Percentiles rank a stretch among this genome's conserved stretches.
Conservation (phyloP, 1,284 basidiomycete species). For the Agaricales sp. region DNA sequence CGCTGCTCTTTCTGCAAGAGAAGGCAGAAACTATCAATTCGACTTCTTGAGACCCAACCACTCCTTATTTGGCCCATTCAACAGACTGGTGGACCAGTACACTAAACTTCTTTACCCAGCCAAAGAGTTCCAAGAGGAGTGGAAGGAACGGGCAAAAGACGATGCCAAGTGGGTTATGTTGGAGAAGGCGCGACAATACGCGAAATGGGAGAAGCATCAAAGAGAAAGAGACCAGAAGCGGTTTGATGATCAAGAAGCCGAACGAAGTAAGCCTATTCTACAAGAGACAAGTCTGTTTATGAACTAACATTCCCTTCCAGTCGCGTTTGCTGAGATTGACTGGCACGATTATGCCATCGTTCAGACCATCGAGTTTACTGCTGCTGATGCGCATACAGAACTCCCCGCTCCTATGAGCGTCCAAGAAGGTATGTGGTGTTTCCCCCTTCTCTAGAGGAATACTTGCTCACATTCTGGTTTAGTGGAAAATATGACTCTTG, state of each 20-base stretch:
- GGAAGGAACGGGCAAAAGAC: slow-evolving; percentile 54
- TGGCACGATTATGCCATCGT: slow-evolving; percentile 99
- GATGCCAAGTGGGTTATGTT: slow-evolving; percentile 69
- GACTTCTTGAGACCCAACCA: slow-evolving; percentile 95
- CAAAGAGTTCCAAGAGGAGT: slow-evolving; percentile 59
- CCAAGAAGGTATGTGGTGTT: slow-evolving; percentile 49
- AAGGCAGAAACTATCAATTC: slow-evolving; percentile 95
- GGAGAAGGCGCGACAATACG: slow-evolving; percentile 68
- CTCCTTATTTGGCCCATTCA: slow-evolving; percentile 95
- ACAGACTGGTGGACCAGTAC: slow-evolving; percentile 95
- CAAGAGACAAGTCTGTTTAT: slow-evolving; percentile 5
- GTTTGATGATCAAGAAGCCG: slow-evolving; percentile 85
- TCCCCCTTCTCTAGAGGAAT: not conserved
- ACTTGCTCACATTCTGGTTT: not conserved
- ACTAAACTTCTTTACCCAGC: slow-evolving; percentile 83
- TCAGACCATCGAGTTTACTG: slow-evolving; percentile 97
- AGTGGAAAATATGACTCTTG: slow-evolving; percentile 89
- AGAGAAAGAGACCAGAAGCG: slow-evolving; percentile 80
- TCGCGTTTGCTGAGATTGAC: slow-evolving; percentile 93
- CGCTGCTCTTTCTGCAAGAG: slow-evolving; percentile 73
- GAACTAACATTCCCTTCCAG: slow-evolving; percentile 25
- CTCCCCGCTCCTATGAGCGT: slow-evolving; percentile 93
- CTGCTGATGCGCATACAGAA: slow-evolving; percentile 83
- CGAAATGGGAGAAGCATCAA: slow-evolving; percentile 83
- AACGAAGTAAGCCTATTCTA: slow-evolving; percentile 50